These are phyloP conservation scores for Macaranga tanarius DNA, from an alignment of 441 rosid genomes.

Conservation along the genomic window DNA sequence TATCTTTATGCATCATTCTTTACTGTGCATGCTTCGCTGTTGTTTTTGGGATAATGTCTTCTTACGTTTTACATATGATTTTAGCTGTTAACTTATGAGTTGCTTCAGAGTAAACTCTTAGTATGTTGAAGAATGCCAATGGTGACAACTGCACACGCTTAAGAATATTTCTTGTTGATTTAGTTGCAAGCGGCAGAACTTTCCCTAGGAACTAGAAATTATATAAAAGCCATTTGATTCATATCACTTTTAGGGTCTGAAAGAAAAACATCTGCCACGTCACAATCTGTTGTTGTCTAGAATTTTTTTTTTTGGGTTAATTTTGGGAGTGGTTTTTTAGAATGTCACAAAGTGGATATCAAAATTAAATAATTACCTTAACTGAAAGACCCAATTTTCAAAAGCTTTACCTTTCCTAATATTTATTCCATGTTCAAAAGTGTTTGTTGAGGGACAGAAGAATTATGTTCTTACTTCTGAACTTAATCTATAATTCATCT, in stretches of 20 bases:
- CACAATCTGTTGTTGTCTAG: not conserved
- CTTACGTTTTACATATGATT: not conserved
- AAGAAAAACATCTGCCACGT: not conserved
- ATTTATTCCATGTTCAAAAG: not conserved
- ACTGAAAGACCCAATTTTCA: not conserved
- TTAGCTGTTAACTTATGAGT: not conserved
- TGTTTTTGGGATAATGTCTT: too few species aligned
- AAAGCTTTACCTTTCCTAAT: not conserved
- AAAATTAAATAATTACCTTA: not conserved
- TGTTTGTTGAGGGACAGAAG: not conserved
- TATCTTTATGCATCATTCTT: conserved; percentile 12
- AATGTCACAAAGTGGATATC: not conserved
- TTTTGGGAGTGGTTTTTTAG: not conserved
- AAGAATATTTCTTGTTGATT: not conserved
- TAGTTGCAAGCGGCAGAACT: not conserved
- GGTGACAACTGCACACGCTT: not conserved
- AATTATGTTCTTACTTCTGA: not conserved
- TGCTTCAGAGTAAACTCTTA: not conserved
- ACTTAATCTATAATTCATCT: not conserved
- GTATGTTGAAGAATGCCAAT: not conserved
- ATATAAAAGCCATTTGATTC: not conserved
- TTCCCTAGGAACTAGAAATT: not conserved
- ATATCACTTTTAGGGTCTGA: not conserved
- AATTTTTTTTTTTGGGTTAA: not conserved
- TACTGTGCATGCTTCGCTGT: not conserved